Percentiles rank a stretch among this genome's conserved stretches.
phyloP scores from a whole-genome alignment of 2,329 filamentous ascomycete species.

The Penicillium hordei region DNA sequence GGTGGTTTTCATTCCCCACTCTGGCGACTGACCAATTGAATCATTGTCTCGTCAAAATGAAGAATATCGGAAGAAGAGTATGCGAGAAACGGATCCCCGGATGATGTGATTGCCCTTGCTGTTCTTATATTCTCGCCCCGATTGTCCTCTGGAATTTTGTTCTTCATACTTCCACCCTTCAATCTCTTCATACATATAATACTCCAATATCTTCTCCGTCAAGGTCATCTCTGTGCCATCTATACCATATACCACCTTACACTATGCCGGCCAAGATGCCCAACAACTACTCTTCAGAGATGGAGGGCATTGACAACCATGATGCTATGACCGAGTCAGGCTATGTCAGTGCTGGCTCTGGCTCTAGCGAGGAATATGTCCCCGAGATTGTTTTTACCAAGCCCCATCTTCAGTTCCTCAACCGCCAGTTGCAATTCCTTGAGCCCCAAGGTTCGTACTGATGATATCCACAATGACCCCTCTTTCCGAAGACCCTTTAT shows the following conservation, averaged over 20 bases:
- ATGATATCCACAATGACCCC: constrained; percentile 3
- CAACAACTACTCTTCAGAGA: constrained; percentile 38
- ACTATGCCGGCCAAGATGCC: constrained; percentile 42
- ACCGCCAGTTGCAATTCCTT: constrained; percentile 82
- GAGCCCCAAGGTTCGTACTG: constrained; percentile 65
- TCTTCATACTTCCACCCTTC: constrained; percentile 7
- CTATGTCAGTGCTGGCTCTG: constrained; percentile 64
- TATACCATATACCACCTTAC: constrained; percentile 12
- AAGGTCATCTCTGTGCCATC: neutral
- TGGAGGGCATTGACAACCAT: constrained; percentile 36
- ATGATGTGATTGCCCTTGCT: constrained; percentile 37
- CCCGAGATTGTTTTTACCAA: constrained; percentile 83
- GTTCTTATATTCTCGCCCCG: constrained; percentile 30
- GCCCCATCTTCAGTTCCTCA: constrained; percentile 85
- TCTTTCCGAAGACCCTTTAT: constrained; percentile 7
- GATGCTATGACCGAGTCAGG: constrained; percentile 81
- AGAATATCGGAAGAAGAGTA: constrained; percentile 21
- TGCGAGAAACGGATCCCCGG: constrained; percentile 24
- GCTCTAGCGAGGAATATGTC: constrained; percentile 61
- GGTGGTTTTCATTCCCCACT: neutral
- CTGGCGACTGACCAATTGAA: constrained; percentile 17
- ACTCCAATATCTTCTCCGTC: constrained; percentile 1
- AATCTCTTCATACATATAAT: constrained; percentile 5
- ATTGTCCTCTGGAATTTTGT: constrained; percentile 17
- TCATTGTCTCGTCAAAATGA: constrained; percentile 17